Base-by-base conservation (phyloP, 192 early-diverging fungal species). In the Helicostylum pulchrum region DNA sequence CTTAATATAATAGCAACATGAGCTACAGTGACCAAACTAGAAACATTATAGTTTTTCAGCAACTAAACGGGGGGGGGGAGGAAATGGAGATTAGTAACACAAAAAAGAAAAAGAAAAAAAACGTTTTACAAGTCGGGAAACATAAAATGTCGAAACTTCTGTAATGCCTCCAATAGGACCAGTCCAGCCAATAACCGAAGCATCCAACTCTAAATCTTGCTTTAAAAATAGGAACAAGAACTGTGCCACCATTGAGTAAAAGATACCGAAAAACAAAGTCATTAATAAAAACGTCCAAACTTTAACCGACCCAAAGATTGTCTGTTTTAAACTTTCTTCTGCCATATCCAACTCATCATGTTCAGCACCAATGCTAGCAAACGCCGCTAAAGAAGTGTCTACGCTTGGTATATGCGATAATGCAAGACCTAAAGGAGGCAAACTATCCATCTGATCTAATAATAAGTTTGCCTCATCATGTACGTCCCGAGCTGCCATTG, bases 151-250 rank as follows among this genome's bases (percentile, higher is more conserved):
- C 14, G 61, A 63, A 17, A 75, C 59, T 64, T 75, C 74, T 0
- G 74, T 64, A 11, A 75, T 9, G 14, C 69, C 69, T 23, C 74
- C 70, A 51, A 75, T 32, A 17, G 74, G 74, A n/a, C 74, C 74
- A 31, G 74, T 75, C 66, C 70, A 71, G n/a, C 74, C 74, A 46
- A 75, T 59, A 10, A 71, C 50, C 2, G 65, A 62, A n/a, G 74
- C 62, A 53, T 51, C 61, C 8, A 71, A 45, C 44, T 52, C 32
- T 36, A 75, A 59, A 50, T 75, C 69, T 32, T 73, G 47, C 34
- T 45, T 52, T 9, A 75, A 32, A 32, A 67, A 75, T 11, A 75
- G 45, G 2, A 75, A 75, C 36, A 71, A 30, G 55, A 75, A 75
- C 54, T 70, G 53, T 17, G 70, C 70, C 9, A 70, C 57, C 70